Percentiles rank a stretch among this genome's conserved stretches.
phyloP scores from a whole-genome alignment of 352 stramenopile species.

The Phytophthora pluvialis region DNA sequence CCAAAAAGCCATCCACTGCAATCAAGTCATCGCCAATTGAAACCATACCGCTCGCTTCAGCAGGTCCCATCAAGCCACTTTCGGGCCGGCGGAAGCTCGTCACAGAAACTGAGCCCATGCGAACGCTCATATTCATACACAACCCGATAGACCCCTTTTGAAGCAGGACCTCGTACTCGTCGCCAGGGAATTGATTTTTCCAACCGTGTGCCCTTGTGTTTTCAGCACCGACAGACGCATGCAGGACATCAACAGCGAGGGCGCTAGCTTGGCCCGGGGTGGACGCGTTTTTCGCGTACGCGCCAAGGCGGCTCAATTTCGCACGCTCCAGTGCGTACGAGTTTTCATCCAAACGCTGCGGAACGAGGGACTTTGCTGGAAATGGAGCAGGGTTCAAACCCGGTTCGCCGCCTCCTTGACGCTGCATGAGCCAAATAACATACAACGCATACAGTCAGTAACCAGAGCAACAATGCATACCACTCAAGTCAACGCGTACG shows the following conservation, averaged over 20 bases:
- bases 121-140: constrained; percentile 92
- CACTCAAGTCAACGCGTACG: constrained; percentile 24
- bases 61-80: constrained; percentile 74
- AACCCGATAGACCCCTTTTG: constrained; percentile 88
- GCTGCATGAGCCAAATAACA: constrained; percentile 18
- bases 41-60: constrained; percentile 85
- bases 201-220: constrained; percentile 64
- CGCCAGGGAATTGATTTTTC: constrained; percentile 62
- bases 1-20: constrained; percentile 79
- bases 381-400: constrained; percentile 65
- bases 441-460: constrained; percentile 8
- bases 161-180: constrained; percentile 89
- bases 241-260: constrained; percentile 74
- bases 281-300: constrained; percentile 69
- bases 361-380: constrained; percentile 58
- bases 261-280: constrained; percentile 67
- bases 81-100: constrained; percentile 85
- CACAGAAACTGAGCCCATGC: constrained; percentile 77
- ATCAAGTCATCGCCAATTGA: constrained; percentile 80
- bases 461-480: not conserved
- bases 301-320: constrained; percentile 50
- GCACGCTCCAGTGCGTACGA: constrained; percentile 59
- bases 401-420: constrained; percentile 42
- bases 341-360: constrained; percentile 69
- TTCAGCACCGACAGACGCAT: constrained; percentile 49